Evolutionary conservation across 768 basidiomycete species (phyloP), one percentile per base, ranked within the genome.

Genomic region (Termitomyces sp.): DNA sequence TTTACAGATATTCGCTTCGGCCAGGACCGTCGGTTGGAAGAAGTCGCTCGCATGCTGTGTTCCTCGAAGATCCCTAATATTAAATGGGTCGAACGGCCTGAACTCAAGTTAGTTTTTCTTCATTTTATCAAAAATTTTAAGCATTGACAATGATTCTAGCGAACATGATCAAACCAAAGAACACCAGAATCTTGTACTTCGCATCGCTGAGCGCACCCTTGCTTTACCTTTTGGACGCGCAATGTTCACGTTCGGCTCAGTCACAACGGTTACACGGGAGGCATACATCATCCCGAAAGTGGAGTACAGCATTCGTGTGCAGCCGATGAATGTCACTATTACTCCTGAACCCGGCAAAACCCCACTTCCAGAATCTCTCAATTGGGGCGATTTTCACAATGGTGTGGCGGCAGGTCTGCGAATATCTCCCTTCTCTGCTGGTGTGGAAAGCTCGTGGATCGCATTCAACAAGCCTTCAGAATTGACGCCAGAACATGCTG

Each of bases 381-480:
- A 79, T 51, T 99, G 96, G 97, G 94, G 92, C n/a, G 91, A 95
- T 59, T 99, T 99, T 72, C 95, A 98, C 71, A 95, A 96, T 61
- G 97, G 97, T 10, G 96, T 97, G 0, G 93, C 94, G 8, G 91
- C 93, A 4, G 97, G 89, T 3, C 71, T 99, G 43, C 86, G 92
- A 7, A 85, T 98, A 49, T 85, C 89, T 0, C 85, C 90, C 0
- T 80, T 82, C n/a, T 82, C 87, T 9, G 71, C 76, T 47, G 85
- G 84, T 10, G 82, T 98, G 42, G 93, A 97, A 68, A 92, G 90
- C 65, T 93, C 94, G 0, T 98, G 95, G 92, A 94, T 97, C 53
- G 87, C 89, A 14, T 98, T 95, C 79, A 96, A 98, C 71, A 92
- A 90, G 64, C 96, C 97, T 0, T 80, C 85, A 0, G 91, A 95